These are phyloP conservation scores for Suzukiozyma palmioleophila DNA, from an alignment of 1,139 yeast genomes.

Conservation along the genomic window DNA sequence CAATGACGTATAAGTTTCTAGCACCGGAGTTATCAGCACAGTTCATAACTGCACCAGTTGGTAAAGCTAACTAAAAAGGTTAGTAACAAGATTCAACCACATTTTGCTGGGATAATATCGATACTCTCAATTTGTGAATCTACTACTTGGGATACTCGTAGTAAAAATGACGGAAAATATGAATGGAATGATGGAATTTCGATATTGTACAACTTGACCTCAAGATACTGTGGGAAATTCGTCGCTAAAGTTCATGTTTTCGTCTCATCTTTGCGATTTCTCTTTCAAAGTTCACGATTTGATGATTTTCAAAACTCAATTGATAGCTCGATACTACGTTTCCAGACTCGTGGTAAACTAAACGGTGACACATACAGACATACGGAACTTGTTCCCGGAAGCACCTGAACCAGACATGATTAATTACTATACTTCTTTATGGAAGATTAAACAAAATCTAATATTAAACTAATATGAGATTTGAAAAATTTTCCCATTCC, in stretches of 20 bases:
- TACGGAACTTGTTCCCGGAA: constrained; percentile 99
- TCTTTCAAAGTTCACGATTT: not conserved
- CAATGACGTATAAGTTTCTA: constrained; percentile 96
- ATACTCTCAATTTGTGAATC: not conserved
- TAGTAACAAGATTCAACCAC: constrained; percentile 12
- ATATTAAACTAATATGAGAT: constrained; percentile 1
- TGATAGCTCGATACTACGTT: not conserved
- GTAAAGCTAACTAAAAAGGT: constrained; percentile 75
- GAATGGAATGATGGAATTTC: not conserved
- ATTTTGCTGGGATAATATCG: not conserved
- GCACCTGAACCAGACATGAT: constrained; percentile 85
- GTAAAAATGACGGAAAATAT: not conserved
- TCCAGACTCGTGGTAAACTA: not conserved
- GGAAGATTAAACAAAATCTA: not conserved
- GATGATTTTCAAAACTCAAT: not conserved
- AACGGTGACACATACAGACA: constrained; percentile 71
- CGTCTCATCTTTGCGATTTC: not conserved
- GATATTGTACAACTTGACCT: no score
- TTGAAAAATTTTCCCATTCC: constrained; percentile 1
- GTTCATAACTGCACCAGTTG: constrained; percentile 99
- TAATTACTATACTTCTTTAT: constrained; percentile 3
- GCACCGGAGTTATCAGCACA: constrained; percentile 99
- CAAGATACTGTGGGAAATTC: no score
- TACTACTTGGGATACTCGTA: not conserved
- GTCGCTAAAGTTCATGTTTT: no score